Conservation (phyloP, 2,329 filamentous ascomycete species). For the Talaromyces sp. region DNA sequence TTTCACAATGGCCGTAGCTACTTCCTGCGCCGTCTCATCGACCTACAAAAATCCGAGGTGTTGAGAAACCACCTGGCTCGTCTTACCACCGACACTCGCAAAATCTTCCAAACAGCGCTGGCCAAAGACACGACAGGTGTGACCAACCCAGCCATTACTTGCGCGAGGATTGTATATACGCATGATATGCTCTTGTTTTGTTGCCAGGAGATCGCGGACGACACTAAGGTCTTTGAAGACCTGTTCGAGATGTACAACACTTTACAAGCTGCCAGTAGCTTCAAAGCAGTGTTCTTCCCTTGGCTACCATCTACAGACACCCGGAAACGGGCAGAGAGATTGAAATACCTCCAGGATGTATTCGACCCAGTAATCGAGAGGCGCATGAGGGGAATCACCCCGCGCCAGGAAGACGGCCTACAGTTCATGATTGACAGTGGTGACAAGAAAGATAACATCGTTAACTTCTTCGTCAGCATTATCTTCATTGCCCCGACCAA, state of each 20-base stretch:
- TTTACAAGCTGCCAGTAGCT: slow-evolving; percentile 9
- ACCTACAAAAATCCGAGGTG: neutral
- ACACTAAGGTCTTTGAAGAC: neutral
- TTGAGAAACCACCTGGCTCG: neutral
- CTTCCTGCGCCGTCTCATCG: neutral
- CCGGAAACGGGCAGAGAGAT: slow-evolving; percentile 3
- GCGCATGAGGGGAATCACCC: slow-evolving; percentile 6
- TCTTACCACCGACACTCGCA: neutral
- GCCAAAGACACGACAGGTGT: neutral
- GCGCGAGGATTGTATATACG: neutral
- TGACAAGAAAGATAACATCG: slow-evolving; percentile 14
- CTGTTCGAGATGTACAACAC: neutral
- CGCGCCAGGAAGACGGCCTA: slow-evolving; percentile 10
- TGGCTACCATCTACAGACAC: slow-evolving; percentile 1
- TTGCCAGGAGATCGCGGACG: slow-evolving; percentile 9
- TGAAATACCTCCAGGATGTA: neutral
- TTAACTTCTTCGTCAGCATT: slow-evolving; percentile 14
- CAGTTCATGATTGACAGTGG: slow-evolving; percentile 13
- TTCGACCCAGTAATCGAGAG: slow-evolving; percentile 9
- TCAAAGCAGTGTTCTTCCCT: slow-evolving; percentile 6
- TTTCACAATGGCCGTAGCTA: slow-evolving; percentile 6
- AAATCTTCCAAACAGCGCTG: neutral
- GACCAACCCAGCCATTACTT: slow-evolving; percentile 9
- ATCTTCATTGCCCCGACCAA: slow-evolving; percentile 8
- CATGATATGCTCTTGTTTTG: slow-evolving; percentile 2